phyloP scores from a whole-genome alignment of 352 stramenopile genomes.

The Globisporangium barbulae region DNA sequence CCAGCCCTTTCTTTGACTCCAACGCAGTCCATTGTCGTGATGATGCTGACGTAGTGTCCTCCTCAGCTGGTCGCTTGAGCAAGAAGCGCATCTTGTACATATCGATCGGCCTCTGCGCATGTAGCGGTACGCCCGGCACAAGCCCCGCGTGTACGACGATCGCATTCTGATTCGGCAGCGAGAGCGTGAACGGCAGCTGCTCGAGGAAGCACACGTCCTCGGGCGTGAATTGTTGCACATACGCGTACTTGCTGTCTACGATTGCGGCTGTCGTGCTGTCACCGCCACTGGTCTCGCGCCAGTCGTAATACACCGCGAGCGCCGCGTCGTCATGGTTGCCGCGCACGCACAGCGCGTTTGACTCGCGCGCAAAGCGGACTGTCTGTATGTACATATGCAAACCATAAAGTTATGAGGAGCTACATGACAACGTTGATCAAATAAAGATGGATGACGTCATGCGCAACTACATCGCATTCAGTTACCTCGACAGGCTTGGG shows the following conservation, averaged over 20 bases:
- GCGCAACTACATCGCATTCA: not conserved
- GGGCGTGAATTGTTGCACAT: conserved; percentile 50
- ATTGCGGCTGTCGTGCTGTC: not conserved
- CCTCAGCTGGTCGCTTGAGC: conserved; percentile 23
- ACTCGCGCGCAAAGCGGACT: conserved; percentile 68
- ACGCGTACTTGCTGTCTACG: conserved; percentile 49
- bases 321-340: conserved; percentile 84
- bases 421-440: not conserved
- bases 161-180: conserved; percentile 50
- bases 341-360: conserved; percentile 53
- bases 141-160: conserved; percentile 78
- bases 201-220: conserved; percentile 68
- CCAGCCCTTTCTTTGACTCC: conserved; percentile 28
- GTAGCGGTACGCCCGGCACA: conserved; percentile 49
- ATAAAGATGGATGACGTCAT: not conserved
- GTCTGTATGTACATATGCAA: conserved; percentile 25
- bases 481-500: conserved; percentile 64
- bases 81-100: conserved; percentile 93
- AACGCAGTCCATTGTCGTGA: conserved; percentile 19
- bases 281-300: conserved; percentile 20
- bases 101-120: conserved; percentile 81
- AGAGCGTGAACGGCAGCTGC: conserved; percentile 74
- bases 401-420: not conserved
- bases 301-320: conserved; percentile 54
- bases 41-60: conserved; percentile 10